Evolutionary conservation across 768 basidiomycete genomes (phyloP).

Genomic region (Strobilomyces dryophilus): DNA sequence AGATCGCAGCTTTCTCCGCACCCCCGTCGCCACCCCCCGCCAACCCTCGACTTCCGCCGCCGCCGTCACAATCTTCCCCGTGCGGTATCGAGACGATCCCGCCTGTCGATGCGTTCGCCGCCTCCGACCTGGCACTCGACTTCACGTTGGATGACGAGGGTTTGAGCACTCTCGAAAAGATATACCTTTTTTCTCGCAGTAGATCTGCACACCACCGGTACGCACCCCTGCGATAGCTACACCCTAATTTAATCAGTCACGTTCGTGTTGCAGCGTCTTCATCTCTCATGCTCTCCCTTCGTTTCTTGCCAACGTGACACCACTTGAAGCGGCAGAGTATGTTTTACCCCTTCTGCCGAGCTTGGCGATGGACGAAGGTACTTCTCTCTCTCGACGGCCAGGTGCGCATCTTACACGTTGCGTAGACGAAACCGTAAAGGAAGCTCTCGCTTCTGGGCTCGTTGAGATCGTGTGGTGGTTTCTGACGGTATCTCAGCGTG

Average conservation of each 20-base stretch:
- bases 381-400: constrained; percentile 5
- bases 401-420: constrained; percentile 6
- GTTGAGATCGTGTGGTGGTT: constrained; percentile 92
- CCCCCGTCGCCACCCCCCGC: constrained; percentile 26
- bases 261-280: constrained; percentile 55
- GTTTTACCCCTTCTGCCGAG: constrained; percentile 85
- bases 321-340: constrained; percentile 89
- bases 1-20: constrained; percentile 13
- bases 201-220: constrained; percentile 58
- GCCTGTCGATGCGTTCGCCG: constrained; percentile 22
- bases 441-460: constrained; percentile 78
- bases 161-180: constrained; percentile 82
- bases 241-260: constrained; percentile 6
- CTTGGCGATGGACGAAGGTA: constrained; percentile 85
- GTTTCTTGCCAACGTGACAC: constrained; percentile 70
- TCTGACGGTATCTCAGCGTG: constrained; percentile 49
- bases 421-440: constrained; percentile 82
- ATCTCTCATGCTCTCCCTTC: constrained; percentile 82
- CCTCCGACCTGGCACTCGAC: constrained; percentile 33
- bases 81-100: constrained; percentile 27
- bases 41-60: constrained; percentile 9
- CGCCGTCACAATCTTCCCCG: constrained; percentile 23
- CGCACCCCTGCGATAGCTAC: constrained; percentile 4
- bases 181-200: constrained; percentile 85
- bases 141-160: constrained; percentile 70